Percentiles rank a stretch among this genome's conserved stretches.
Conservation (phyloP, 2,329 filamentous ascomycete genomes). For the Neurospora crassa region DNA sequence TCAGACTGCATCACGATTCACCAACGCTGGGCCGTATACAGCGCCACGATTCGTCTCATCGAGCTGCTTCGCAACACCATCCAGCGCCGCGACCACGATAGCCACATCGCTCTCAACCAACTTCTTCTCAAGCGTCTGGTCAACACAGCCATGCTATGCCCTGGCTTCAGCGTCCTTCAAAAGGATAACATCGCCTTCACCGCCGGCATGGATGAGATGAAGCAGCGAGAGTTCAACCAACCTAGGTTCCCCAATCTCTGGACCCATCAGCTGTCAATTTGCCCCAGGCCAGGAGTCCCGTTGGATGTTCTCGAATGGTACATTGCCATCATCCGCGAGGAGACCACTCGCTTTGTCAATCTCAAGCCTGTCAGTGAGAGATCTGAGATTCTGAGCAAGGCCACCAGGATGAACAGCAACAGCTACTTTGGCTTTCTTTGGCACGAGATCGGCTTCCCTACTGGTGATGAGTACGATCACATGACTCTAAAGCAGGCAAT, state of each 20-base stretch:
- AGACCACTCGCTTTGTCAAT: conserved; percentile 34
- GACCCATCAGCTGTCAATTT: conserved; percentile 42
- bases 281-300: conserved; percentile 37
- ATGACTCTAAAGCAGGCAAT: conserved; percentile 39
- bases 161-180: conserved; percentile 50
- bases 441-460: conserved; percentile 34
- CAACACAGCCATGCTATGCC: conserved; percentile 43
- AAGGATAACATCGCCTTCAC: conserved; percentile 47
- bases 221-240: conserved; percentile 32
- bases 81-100: conserved; percentile 36
- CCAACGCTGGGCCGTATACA: conserved; percentile 44
- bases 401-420: conserved; percentile 25
- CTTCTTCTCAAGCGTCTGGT: conserved; percentile 45
- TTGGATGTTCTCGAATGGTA: conserved; percentile 52
- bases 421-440: conserved; percentile 45
- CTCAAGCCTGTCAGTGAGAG: conserved; percentile 32
- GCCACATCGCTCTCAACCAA: conserved; percentile 38
- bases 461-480: conserved; percentile 33
- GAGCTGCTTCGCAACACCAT: conserved; percentile 34
- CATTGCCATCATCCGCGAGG: conserved; percentile 43
- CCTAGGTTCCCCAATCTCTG: conserved; percentile 39
- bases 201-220: conserved; percentile 26
- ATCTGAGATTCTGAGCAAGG: conserved; percentile 23
- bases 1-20: conserved; percentile 46
- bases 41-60: conserved; percentile 40